Evolutionary conservation across 352 stramenopile genomes (phyloP).

Genomic region (Globisporangium canariense): DNA sequence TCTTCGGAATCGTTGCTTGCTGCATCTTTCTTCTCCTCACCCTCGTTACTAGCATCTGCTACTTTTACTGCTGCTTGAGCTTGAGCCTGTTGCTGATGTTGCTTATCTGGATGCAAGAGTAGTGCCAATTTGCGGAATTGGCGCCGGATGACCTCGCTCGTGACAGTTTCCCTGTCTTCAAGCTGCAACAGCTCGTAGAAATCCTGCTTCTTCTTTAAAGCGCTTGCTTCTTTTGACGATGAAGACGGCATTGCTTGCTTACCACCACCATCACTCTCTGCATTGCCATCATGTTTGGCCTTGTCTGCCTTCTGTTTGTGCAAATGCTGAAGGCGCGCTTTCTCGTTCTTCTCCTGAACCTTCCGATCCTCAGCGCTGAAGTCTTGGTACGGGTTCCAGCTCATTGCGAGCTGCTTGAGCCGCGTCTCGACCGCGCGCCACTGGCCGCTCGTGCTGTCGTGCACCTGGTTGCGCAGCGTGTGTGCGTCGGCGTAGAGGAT

Average conservation of each 20-base stretch:
- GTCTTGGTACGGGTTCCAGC: constrained; percentile 80
- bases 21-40: constrained; percentile 11
- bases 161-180: constrained; percentile 20
- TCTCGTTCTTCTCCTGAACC: constrained; percentile 14
- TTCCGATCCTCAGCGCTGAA: constrained; percentile 22
- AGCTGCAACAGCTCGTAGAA: constrained; percentile 68
- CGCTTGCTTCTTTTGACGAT: neutral
- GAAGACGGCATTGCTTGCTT: neutral
- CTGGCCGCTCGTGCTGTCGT: constrained; percentile 56
- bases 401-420: constrained; percentile 50
- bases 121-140: constrained; percentile 71
- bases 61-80: neutral
- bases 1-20: constrained; percentile 3
- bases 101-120: constrained; percentile 70
- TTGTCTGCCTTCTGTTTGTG: constrained; percentile 2
- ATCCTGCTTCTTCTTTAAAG: constrained; percentile 40
- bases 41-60: neutral
- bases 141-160: constrained; percentile 46
- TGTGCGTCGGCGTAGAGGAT: constrained; percentile 56
- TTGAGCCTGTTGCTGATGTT: constrained; percentile 19
- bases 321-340: constrained; percentile 9
- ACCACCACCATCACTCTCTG: neutral
- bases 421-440: constrained; percentile 59
- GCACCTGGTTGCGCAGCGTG: constrained; percentile 62
- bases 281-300: neutral